Base-by-base conservation (phyloP, 2,329 filamentous ascomycete species). In the Penicillium decumbens region DNA sequence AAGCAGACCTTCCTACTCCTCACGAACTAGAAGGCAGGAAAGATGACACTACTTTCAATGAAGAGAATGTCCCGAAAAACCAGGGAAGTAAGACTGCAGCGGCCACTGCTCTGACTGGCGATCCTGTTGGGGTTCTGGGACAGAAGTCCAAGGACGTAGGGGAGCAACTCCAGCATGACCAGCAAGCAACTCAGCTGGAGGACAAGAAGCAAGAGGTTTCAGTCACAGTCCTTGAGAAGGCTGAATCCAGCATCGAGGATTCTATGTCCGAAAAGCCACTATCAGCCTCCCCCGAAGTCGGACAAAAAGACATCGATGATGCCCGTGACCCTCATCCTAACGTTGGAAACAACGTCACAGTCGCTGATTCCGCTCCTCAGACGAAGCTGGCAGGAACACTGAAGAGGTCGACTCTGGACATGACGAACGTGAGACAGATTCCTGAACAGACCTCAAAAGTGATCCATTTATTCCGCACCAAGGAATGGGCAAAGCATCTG, bases 401-500 rank as follows among this genome's bases (percentile, higher is more conserved):
- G 55, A 58, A 27, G 60, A 59, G 28, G 58, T 55, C 61, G 24
- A 60, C 49, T 41, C 49, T 75, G 41, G 66, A 72, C 37, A 54
- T 58, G 9, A 63, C 63, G 32, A 68, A 67, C 3, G 65, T 75
- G 28, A 81, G 83, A 3, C 77, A 77, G 9, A 77, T 95, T 8
- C 88, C 88, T 0, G 74, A 77, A n/a, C 81, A 82, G 10, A 70
- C 90, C 29, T 93, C 90, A 1, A 85, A 82, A 53, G 80, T 95
- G 7, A 86, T 90, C 1, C 75, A 89, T 66, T 88, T 87, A 0
- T 95, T 93, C 65, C 82, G 92, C 49, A 96, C 90, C 1, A 95
- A 95, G 57, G 92, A 97, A 71, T 97, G 92, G 92, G 89, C 90
- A 0, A 96, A 95, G 67, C 89, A 95, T 67, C 77, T 95, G 9